These are phyloP conservation scores for Moelleriella libera DNA, from an alignment of 2,329 filamentous ascomycete species.

Conservation along the genomic window DNA sequence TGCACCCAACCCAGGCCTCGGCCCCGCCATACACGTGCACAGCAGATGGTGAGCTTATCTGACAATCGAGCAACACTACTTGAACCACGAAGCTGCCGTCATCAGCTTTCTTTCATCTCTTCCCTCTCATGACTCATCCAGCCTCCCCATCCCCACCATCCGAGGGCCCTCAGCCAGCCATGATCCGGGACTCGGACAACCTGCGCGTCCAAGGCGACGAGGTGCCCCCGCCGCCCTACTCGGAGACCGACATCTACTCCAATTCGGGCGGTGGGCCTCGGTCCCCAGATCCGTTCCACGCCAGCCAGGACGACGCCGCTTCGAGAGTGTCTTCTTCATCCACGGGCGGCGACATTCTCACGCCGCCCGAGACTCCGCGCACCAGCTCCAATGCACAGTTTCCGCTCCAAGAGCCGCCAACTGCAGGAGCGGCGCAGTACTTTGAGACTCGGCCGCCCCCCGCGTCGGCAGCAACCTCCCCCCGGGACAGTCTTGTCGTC, in stretches of 20 bases:
- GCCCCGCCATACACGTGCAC: too few species aligned
- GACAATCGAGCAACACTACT: too few species aligned
- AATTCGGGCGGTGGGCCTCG: conserved; percentile 16
- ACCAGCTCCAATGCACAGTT: neutral
- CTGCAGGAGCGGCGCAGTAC: conserved; percentile 17
- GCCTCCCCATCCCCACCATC: neutral
- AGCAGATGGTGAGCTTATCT: too few species aligned
- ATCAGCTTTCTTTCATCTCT: too few species aligned
- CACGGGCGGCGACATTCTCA: conserved; percentile 30
- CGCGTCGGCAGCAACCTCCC: conserved; percentile 1
- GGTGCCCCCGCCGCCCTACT: conserved; percentile 40
- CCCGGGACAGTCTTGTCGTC: conserved; percentile 16
- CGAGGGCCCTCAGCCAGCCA: conserved; percentile 1
- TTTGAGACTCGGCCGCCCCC: conserved; percentile 29
- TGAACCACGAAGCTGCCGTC: too few species aligned
- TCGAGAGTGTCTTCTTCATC: conserved; percentile 14
- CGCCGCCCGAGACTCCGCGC: conserved; percentile 22
- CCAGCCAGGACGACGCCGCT: too few species aligned
- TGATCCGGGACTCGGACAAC: conserved; percentile 5
- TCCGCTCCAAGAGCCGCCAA: neutral
- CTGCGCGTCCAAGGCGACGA: conserved; percentile 15
- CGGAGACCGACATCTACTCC: conserved; percentile 42
- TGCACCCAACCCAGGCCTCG: too few species aligned
- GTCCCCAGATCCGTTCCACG: conserved; percentile 7
- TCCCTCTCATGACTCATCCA: too few species aligned